These are phyloP conservation scores for Penicillium herquei DNA, from an alignment of 495 filamentous ascomycete species.

Conservation along the genomic window DNA sequence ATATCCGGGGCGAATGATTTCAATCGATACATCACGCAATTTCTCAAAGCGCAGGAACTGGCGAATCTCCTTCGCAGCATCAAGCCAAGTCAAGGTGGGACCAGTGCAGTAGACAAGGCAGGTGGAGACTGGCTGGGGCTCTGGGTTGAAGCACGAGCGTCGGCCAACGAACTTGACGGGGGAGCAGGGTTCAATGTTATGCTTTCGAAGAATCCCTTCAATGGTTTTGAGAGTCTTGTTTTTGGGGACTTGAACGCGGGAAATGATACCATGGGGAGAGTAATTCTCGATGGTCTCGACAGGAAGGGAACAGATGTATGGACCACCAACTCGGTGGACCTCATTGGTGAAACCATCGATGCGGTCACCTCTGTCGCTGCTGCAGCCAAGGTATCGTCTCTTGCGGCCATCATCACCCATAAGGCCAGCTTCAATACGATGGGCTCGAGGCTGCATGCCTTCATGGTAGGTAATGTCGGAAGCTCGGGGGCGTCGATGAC, in stretches of 20 bases:
- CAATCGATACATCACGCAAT: not conserved
- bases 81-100: not conserved
- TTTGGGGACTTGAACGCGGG: not conserved
- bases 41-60: not conserved
- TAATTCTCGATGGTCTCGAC: not conserved
- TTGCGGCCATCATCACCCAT: not conserved
- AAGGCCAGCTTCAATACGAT: not conserved
- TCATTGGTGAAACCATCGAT: not conserved
- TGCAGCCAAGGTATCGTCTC: not conserved
- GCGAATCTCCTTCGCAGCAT: not conserved
- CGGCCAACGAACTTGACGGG: not conserved
- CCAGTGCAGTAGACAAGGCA: not conserved
- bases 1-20: not conserved
- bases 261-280: not conserved
- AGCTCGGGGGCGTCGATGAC: not conserved
- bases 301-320: not conserved
- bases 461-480: not conserved
- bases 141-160: not conserved
- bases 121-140: not conserved
- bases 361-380: not conserved
- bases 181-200: not conserved
- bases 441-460: not conserved
- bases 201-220: not conserved
- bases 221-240: not conserved
- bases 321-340: not conserved